Evolutionary conservation across 139 green algal genomes (phyloP).

Genomic region (Haematococcus sp.): DNA sequence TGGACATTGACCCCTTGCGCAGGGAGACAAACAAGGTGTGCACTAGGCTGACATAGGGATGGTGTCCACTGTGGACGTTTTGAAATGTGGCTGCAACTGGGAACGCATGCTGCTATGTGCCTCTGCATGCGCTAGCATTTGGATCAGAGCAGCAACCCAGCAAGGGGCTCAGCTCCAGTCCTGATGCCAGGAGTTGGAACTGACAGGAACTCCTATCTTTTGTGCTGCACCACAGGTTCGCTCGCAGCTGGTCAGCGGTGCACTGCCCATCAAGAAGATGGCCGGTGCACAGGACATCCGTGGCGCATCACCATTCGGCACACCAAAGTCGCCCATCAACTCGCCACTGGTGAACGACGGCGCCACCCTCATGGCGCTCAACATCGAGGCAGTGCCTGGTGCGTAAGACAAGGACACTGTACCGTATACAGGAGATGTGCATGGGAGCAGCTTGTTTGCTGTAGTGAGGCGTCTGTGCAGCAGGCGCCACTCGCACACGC

Average conservation of each 20-base stretch:
- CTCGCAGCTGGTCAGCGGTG: slow-evolving; percentile 10
- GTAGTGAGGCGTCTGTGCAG: no score
- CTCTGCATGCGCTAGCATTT: no score
- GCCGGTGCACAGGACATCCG: neutral
- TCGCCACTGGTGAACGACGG: slow-evolving; percentile 18
- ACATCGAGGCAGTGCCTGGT: no score
- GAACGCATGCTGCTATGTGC: neutral
- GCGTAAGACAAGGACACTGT: no score
- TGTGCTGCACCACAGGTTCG: neutral
- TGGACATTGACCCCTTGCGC: slow-evolving; percentile 27
- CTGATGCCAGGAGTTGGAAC: no score
- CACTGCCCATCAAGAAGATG: neutral
- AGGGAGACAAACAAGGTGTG: slow-evolving; percentile 38
- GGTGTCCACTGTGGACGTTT: no score
- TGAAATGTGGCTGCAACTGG: neutral
- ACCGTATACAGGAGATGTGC: no score
- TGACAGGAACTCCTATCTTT: no score
- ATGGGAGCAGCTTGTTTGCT: no score
- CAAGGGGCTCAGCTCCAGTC: no score
- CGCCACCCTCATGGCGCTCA: slow-evolving; percentile 9
- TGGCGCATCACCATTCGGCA: slow-evolving; percentile 37
- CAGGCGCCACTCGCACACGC: no score
- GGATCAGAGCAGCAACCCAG: no score
- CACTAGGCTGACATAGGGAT: slow-evolving; percentile 15
- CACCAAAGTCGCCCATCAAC: slow-evolving; percentile 26